Conservation (phyloP, 139 green algal genomes). For the Coccomyxa sp. region DNA sequence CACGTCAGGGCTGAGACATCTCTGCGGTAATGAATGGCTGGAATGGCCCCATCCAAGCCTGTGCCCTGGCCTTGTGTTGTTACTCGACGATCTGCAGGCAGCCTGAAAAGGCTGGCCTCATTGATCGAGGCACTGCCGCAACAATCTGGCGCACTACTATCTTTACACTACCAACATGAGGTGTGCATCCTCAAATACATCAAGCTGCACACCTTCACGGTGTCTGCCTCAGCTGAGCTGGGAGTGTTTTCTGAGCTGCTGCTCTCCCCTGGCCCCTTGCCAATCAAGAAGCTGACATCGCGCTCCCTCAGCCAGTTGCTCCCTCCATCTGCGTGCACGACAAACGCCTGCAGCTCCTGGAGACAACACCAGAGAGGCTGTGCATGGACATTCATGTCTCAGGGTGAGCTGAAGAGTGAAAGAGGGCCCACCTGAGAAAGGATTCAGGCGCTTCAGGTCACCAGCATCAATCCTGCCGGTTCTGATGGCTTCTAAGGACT, state of each 20-base stretch:
- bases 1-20: too few species aligned
- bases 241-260: conserved; percentile 4
- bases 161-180: too few species aligned
- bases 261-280: conserved; percentile 28
- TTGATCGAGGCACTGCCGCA: too few species aligned
- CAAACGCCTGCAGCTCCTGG: too few species aligned
- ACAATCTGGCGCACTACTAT: too few species aligned
- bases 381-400: neutral
- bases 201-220: conserved; percentile 25
- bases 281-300: conserved; percentile 66
- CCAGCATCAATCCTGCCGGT: neutral
- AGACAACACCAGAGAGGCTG: too few species aligned
- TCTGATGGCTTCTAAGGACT: neutral
- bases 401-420: neutral
- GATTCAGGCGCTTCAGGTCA: conserved; percentile 9
- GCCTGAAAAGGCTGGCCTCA: too few species aligned
- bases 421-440: neutral
- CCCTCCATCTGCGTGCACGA: neutral
- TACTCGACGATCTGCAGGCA: too few species aligned
- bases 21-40: too few species aligned
- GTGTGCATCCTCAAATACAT: too few species aligned
- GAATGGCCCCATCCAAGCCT: too few species aligned
- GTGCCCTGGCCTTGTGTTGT: too few species aligned
- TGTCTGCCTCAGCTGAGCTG: conserved; percentile 14
- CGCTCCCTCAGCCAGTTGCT: conserved; percentile 58